Evolutionary conservation across 2,329 filamentous ascomycete genomes (phyloP), one percentile per base, ranked within the genome.

Genomic region (Colletotrichum lini): DNA sequence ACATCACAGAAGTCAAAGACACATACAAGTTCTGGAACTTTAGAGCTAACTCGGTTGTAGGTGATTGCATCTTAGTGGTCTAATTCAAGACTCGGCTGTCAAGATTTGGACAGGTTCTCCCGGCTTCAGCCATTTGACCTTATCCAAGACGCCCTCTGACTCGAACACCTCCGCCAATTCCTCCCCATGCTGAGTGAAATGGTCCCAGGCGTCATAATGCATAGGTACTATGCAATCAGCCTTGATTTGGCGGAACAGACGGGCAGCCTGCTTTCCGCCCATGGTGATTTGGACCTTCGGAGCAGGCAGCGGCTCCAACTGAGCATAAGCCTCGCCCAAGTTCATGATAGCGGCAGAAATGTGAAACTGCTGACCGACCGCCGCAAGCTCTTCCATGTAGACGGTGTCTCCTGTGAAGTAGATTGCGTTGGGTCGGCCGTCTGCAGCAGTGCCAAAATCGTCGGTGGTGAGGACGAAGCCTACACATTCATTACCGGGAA

Each of bases 161-260:
- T 77, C 74, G 23, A 86, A 81, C 6, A 71, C 78, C 54, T 75
- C 52, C 0, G 40, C 50, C 21, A 85, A 68, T 15, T 78, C 77
- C 4, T 76, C 71, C 4, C 77, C 76, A 45, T 75, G 73, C 73
- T 86, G 78, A 1, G 79, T 79, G 63, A 85, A 86, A 73, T 86
- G 84, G 0, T 73, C 75, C 84, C 84, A 87, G 1, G 78, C 78
- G 5, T 59, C 35, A 59, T 87, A 87, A 68, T 87, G 84, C 80
- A 88, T 83, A 0, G 84, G 85, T 2, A 87, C 79, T 13, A 86
- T 70, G 2, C 80, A 65, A 56, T 86, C 84, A 0, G 82, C 82
- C 18, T 77, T 76, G 13, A 86, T 76, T 3, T 81, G 82, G 0
- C 79, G 76, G 59, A 84, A 79, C 12, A 87, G 75, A 49, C 69